Base-by-base conservation (phyloP, 805 yeast species). In the Monosporozyma aerobia region DNA sequence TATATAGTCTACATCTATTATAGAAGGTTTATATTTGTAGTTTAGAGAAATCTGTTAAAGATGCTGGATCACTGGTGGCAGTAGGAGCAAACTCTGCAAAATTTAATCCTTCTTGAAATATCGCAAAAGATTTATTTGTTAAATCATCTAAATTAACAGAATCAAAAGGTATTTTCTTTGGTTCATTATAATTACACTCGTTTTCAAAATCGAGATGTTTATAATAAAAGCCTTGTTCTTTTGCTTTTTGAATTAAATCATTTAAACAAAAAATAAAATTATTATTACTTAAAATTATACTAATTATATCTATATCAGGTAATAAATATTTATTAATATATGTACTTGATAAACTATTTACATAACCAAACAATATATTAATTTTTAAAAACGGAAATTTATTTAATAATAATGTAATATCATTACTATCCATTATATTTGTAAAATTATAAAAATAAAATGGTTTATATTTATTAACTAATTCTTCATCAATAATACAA, bases 381-480 rank as follows among this genome's bases (percentile, higher is more conserved):
- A n/a, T 2, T 14, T 11, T 44, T 25, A 44, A 44, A 25, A 13
- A 44, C 1, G 46, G 46, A 6, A 44, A 44, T 44, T 44, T 44
- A 4, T 44, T 5, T 44, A 5, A 19, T 25, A 25, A 13, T 27
- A 19, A 19, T 19, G 19, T n/a, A n/a, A n/a, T n/a, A n/a, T n/a
- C n/a, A n/a, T n/a, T n/a, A n/a, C n/a, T n/a, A n/a, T n/a, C n/a
- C n/a, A n/a, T n/a, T 7, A 44, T 13, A 44, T 5, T 11, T 7
- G 4, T 25, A 44, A 9, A 44, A 44, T 44, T 44, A 44, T 44
- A 44, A 3, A 45, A 32, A 30, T 32, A 57, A 55, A 33, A 41
- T 59, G 54, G 51, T 48, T 48, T 29, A 35, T 48, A 48, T 41
- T 40, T 23, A 9, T 3, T 16, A 30, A 48, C 40, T 6, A 48